These are phyloP conservation scores for Zopfia rhizophila DNA, from an alignment of 2,329 filamentous ascomycete species.

Conservation along the genomic window DNA sequence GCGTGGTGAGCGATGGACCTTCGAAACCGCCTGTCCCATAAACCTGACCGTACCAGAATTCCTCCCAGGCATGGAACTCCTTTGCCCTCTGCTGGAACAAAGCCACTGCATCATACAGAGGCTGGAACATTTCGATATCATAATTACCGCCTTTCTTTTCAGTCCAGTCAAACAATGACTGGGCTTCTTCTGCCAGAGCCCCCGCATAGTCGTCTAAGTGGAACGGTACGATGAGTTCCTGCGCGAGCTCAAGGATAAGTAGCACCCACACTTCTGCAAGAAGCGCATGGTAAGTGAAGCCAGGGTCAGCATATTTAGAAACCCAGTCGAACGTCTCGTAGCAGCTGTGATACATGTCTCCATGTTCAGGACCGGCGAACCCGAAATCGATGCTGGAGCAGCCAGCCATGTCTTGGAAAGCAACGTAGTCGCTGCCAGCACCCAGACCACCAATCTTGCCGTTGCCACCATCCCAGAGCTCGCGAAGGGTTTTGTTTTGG, in stretches of 20 bases:
- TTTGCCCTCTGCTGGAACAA: constrained; percentile 69
- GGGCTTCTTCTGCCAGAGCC: constrained; percentile 71
- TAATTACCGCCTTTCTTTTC: constrained; percentile 59
- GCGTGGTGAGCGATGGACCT: constrained; percentile 71
- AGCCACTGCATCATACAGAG: constrained; percentile 71
- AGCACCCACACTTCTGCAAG: constrained; percentile 84
- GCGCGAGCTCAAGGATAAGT: constrained; percentile 84
- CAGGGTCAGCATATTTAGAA: constrained; percentile 79
- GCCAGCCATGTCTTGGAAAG: constrained; percentile 92
- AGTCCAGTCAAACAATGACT: constrained; percentile 73
- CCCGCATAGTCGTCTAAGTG: constrained; percentile 79
- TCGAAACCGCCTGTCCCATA: constrained; percentile 80
- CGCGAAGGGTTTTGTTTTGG: constrained; percentile 75
- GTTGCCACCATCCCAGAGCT: constrained; percentile 77
- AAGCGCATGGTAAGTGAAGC: constrained; percentile 81
- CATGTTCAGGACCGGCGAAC: constrained; percentile 70
- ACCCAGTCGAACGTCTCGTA: constrained; percentile 94
- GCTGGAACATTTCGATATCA: constrained; percentile 63
- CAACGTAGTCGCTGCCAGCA: constrained; percentile 82
- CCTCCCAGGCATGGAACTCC: constrained; percentile 79
- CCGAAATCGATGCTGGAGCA: constrained; percentile 87
- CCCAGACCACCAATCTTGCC: constrained; percentile 73
- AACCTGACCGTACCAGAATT: constrained; percentile 78
- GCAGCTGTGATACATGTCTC: constrained; percentile 80
- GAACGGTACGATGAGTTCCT: constrained; percentile 83